These are phyloP conservation scores for Aspergillus leporis DNA, from an alignment of 495 filamentous ascomycete species.

Conservation along the genomic window DNA sequence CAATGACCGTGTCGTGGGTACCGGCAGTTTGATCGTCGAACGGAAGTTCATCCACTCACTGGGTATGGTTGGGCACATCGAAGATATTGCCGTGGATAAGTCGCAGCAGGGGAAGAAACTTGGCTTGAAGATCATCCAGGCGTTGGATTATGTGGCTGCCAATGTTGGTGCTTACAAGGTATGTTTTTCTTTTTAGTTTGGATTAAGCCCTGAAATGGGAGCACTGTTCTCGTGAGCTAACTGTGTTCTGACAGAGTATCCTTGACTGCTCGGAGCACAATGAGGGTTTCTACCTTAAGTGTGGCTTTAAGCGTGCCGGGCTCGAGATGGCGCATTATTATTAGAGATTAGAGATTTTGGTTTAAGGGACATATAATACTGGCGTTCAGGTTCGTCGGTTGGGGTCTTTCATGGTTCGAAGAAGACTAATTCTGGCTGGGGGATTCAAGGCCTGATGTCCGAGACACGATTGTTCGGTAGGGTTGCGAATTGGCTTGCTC, in stretches of 20 bases:
- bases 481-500: background rate
- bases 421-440: slow-evolving; percentile 38
- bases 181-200: slow-evolving; percentile 42
- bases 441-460: background rate
- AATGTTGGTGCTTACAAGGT: slow-evolving; percentile 92
- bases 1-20: slow-evolving; percentile 71
- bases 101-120: slow-evolving; percentile 97
- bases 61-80: slow-evolving; percentile 85
- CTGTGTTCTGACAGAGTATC: slow-evolving; percentile 51
- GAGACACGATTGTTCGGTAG: background rate
- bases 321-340: slow-evolving; percentile 98
- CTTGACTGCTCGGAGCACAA: slow-evolving; percentile 81
- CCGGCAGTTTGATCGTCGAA: slow-evolving; percentile 81
- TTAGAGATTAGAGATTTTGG: slow-evolving; percentile 35
- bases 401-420: background rate
- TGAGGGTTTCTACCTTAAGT: slow-evolving; percentile 98
- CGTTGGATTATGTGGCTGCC: slow-evolving; percentile 83
- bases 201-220: background rate
- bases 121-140: slow-evolving; percentile 88
- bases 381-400: slow-evolving; percentile 30
- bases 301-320: slow-evolving; percentile 89
- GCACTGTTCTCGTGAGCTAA: slow-evolving; percentile 10
- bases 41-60: slow-evolving; percentile 53
- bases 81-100: slow-evolving; percentile 93
- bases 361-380: slow-evolving; percentile 6